Percentiles rank a stretch among this genome's conserved stretches.
Evolutionary conservation across 129 eudicot genomes (phyloP).

Genomic region (Kitagawia praeruptora): DNA sequence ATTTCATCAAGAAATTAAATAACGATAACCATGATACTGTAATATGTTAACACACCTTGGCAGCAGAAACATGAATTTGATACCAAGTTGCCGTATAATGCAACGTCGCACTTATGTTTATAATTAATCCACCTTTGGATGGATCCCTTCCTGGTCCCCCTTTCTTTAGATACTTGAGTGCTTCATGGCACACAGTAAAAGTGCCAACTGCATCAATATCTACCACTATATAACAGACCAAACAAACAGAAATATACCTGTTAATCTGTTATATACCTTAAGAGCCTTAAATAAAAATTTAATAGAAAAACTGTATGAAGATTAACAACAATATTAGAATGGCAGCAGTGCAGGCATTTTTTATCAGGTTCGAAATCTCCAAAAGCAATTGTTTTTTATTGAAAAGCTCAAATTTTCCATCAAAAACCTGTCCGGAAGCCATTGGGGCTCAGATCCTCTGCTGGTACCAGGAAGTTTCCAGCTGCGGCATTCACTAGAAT

Average conservation of each 20-base stretch:
- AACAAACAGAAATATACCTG: neutral
- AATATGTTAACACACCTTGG: constrained; percentile 53
- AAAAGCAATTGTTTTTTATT: neutral
- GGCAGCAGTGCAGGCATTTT: neutral
- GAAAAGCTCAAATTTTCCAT: neutral
- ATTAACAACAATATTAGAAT: neutral
- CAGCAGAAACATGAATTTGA: constrained; percentile 93
- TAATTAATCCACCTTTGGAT: constrained; percentile 57
- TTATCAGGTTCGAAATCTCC: neutral
- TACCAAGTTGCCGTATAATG: constrained; percentile 95
- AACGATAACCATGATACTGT: neutral
- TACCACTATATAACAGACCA: constrained; percentile 39
- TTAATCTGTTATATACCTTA: neutral
- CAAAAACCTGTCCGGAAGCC: constrained; percentile 71
- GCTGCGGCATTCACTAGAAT: constrained; percentile 96
- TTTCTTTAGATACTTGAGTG: constrained; percentile 64
- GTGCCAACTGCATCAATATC: constrained; percentile 97
- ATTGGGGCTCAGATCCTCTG: constrained; percentile 90
- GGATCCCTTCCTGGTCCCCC: constrained; percentile 67
- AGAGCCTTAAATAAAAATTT: neutral
- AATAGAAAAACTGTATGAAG: neutral
- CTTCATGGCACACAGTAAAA: constrained; percentile 84
- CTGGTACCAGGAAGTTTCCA: constrained; percentile 76
- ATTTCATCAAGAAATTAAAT: neutral
- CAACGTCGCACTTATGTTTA: constrained; percentile 89